A percentile compares a stretch with the other conserved stretches of the same genome.
Conservation (phyloP, 352 stramenopile species). For the Phytophthora citrophthora region DNA sequence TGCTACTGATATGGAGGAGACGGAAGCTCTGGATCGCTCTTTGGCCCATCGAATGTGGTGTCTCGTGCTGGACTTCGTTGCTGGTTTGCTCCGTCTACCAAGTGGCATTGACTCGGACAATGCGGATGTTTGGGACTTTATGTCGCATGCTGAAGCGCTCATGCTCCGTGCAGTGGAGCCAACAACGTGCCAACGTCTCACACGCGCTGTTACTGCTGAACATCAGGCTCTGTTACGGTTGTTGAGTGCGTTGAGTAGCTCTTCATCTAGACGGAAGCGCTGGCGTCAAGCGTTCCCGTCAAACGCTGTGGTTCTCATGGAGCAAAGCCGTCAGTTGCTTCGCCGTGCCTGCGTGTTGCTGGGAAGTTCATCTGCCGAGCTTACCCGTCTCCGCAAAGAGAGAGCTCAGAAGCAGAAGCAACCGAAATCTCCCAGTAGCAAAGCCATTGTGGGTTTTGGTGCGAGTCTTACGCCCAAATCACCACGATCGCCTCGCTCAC, state of each 20-base stretch:
- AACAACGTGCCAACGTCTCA: constrained; percentile 36
- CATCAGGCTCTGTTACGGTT: constrained; percentile 53
- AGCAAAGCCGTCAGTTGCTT: constrained; percentile 64
- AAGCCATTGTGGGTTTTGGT: constrained; percentile 25
- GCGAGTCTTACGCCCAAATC: constrained; percentile 40
- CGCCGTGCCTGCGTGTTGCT: constrained; percentile 62
- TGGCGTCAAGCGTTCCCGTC: constrained; percentile 67
- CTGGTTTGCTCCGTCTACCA: constrained; percentile 44
- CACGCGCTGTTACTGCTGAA: constrained; percentile 52
- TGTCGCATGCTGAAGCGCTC: constrained; percentile 53
- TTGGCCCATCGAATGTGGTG: constrained; percentile 70
- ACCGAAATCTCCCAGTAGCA: constrained; percentile 20
- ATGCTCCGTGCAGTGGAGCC: constrained; percentile 47
- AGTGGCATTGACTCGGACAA: constrained; percentile 14
- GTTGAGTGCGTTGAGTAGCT: constrained; percentile 51
- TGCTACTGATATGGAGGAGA: constrained; percentile 8
- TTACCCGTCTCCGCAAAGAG: constrained; percentile 31
- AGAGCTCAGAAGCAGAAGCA: constrained; percentile 37
- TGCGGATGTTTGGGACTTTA: constrained; percentile 61
- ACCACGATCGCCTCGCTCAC: constrained; percentile 34
- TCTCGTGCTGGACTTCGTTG: constrained; percentile 51
- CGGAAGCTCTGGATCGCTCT: constrained; percentile 37
- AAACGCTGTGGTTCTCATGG: constrained; percentile 64
- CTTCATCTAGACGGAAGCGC: constrained; percentile 34
- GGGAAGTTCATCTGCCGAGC: constrained; percentile 52